Base-by-base conservation (phyloP, 805 yeast genomes). In the Cyberlindnera samutprakarnensis region DNA sequence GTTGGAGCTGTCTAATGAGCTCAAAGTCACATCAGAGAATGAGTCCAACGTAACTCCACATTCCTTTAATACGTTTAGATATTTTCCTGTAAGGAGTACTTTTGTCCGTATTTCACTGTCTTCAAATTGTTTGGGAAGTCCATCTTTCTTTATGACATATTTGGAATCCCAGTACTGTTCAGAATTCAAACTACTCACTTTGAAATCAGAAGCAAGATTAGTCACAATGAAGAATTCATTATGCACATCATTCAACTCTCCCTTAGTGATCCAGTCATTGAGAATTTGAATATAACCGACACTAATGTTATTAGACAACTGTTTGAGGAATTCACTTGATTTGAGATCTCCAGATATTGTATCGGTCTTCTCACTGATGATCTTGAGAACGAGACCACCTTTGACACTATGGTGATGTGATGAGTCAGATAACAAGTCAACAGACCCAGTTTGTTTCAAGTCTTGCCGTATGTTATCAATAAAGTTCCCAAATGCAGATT, bases 21-120 rank as follows among this genome's bases (percentile, higher is more conserved):
- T 51, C 15, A 66, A 53, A n/a, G 52, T 22, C n/a, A 23, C 36
- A 18, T 38, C 33, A 3, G 43, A 33, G 16, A 44, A 46, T 9
- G 43, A n/a, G 26, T 46, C 47, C 26, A 47, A 10, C 0, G 45
- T 46, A 4, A 72, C 57, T 0, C 78, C 80, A 46, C 83, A 76
- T 35, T 68, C 75, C 34, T 73, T 68, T 27, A 82, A 64, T 3
- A 90, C 78, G 46, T 85, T 83, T 35, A 87, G 59, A 44, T 78
- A 78, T 55, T 86, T 88, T 2, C 99, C 99, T 0, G 96, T 84
- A 31, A 76, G 62, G 16, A 90, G 59, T 0, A 90, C 67, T 53
- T 80, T 79, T 30, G 68, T 66, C 42, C 81, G 81, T 6, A 76
- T 51, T 2, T 65, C 70, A 17, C 60, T 62, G 23, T 64, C 56